These are phyloP conservation scores for Thelonectria blattea DNA, from an alignment of 2,329 filamentous ascomycete genomes.

Conservation along the genomic window DNA sequence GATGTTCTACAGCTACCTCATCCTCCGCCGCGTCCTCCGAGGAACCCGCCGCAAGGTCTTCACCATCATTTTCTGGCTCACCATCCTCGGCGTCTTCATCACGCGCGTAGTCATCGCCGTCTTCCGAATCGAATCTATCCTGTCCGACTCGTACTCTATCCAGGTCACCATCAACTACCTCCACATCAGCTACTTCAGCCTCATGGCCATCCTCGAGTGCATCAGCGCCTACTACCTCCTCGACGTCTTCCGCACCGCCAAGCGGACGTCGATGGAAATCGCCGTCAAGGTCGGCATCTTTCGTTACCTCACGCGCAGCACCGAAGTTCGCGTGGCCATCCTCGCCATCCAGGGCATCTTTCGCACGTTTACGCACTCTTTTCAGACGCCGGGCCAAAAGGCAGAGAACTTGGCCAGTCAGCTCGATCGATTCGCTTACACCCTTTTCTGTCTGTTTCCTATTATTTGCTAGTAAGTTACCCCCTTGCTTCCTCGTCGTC, in stretches of 20 bases:
- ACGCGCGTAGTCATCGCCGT: slow-evolving; percentile 50
- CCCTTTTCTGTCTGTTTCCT: slow-evolving; percentile 48
- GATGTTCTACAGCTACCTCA: slow-evolving; percentile 58
- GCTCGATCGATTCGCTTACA: slow-evolving; percentile 48
- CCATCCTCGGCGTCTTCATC: slow-evolving; percentile 56
- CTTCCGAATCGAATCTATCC: slow-evolving; percentile 39
- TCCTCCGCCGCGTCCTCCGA: slow-evolving; percentile 56
- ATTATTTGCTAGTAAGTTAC: slow-evolving; percentile 46
- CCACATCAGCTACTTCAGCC: slow-evolving; percentile 47
- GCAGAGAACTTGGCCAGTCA: slow-evolving; percentile 46
- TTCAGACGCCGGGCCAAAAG: slow-evolving; percentile 44
- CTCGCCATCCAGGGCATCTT: slow-evolving; percentile 44
- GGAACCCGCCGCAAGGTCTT: slow-evolving; percentile 50
- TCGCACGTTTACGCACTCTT: slow-evolving; percentile 45
- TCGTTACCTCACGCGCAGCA: slow-evolving; percentile 43
- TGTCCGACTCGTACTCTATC: slow-evolving; percentile 30
- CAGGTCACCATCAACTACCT: slow-evolving; percentile 41
- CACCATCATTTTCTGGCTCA: slow-evolving; percentile 59
- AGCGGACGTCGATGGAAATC: slow-evolving; percentile 17
- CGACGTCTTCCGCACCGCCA: slow-evolving; percentile 41
- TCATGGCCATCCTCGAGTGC: slow-evolving; percentile 46
- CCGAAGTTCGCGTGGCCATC: slow-evolving; percentile 44
- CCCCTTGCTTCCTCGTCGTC: not conserved
- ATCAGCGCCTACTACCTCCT: slow-evolving; percentile 46
- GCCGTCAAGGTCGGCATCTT: slow-evolving; percentile 42